Evolutionary conservation across 2,329 filamentous ascomycete genomes (phyloP), one percentile per base, ranked within the genome.

Genomic region (Microdochium trichocladiopsis): DNA sequence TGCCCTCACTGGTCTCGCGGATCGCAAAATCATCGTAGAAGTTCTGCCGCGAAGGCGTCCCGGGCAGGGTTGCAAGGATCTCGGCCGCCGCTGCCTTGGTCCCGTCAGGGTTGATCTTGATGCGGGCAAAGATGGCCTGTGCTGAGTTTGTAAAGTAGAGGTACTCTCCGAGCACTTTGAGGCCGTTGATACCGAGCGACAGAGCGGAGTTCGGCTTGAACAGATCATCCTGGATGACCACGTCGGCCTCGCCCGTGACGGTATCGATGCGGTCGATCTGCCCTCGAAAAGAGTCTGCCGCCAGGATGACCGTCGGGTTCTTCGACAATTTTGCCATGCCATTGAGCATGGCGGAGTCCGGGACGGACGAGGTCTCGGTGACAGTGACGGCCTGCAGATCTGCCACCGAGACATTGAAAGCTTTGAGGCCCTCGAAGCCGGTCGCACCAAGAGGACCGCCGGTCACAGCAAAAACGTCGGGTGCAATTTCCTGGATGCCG

Each of bases 81-180:
- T 61, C 57, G 4, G 55, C 53, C 22, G 48, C 41, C 2, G 55
- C 54, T 4, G 48, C 51, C 14, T 6, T 31, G 1, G 31, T 48
- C 0, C 58, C 57, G 9, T 55, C 51, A 2, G 3, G 3, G 4
- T 45, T 50, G 16, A 64, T 52, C 37, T 33, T 50, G 24, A 63
- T 47, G 2, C 55, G 52, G 25, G 57, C 61, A 0, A 63, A 23
- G 8, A 64, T 58, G 12, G 57, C 52, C 1, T 69, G 71, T 23
- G 74, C 60, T 49, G 75, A 75, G 60, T 78, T 78, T 4, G 75
- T 68, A 2, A 72, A 75, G 12, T 72, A 73, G 57, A 78, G 68
- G 52, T 72, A 69, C 11, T 74, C 76, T 14, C 65, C 66, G 25
- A 69, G 70, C 1, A 75, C 73, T 4, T 64, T 69, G 21, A 72